These are phyloP conservation scores for Styphnolobium japonicum DNA, from an alignment of 306 rosid genomes.

Conservation along the genomic window DNA sequence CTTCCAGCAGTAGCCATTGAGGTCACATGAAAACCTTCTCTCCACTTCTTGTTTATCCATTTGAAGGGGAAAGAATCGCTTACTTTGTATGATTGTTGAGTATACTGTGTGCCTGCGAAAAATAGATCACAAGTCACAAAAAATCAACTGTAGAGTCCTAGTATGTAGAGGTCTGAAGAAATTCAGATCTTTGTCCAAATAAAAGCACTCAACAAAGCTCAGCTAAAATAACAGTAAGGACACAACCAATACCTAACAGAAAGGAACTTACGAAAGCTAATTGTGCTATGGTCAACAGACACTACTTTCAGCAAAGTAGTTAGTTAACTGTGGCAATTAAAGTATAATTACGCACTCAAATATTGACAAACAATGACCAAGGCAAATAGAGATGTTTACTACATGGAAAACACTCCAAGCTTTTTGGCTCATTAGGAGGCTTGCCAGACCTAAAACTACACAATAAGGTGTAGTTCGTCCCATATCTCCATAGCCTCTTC, in stretches of 20 bases:
- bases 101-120: constrained; percentile 72
- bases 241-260: not conserved
- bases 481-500: not conserved
- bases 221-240: not conserved
- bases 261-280: not conserved
- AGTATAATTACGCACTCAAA: too few species aligned
- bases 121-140: constrained; percentile 1
- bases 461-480: too few species aligned
- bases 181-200: not conserved
- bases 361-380: not conserved
- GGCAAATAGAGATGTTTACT: not conserved
- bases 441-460: not conserved
- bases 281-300: not conserved
- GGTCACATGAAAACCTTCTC: constrained; percentile 95
- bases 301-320: not conserved
- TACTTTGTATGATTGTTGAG: constrained; percentile 97
- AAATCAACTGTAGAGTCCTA: not conserved
- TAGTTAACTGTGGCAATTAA: not conserved
- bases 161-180: not conserved
- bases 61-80: constrained; percentile 96
- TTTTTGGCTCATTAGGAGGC: not conserved
- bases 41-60: constrained; percentile 98
- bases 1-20: constrained; percentile 98
- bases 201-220: not conserved
- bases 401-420: not conserved